Percentiles rank a stretch among this genome's conserved stretches.
Evolutionary conservation across 2,329 filamentous ascomycete species (phyloP).

Genomic region (Bipolaris victoriae): DNA sequence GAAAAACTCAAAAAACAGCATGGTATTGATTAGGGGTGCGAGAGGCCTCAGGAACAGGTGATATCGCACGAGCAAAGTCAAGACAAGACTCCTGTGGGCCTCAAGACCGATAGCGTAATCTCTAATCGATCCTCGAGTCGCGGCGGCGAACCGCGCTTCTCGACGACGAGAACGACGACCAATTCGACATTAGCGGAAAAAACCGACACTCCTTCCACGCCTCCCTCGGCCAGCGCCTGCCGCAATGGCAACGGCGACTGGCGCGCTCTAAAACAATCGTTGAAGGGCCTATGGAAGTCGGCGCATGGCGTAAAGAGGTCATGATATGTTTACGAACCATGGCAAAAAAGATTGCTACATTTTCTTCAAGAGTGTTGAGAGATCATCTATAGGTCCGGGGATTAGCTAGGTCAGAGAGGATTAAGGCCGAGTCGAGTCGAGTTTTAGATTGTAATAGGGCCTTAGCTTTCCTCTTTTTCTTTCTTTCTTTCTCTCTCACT

Average conservation of each 20-base stretch:
- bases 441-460: constrained; percentile 20
- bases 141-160: constrained; percentile 27
- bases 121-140: constrained; percentile 35
- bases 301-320: constrained; percentile 40
- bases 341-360: constrained; percentile 23
- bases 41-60: constrained; percentile 56
- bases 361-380: constrained; percentile 12
- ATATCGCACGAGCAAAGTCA: constrained; percentile 40
- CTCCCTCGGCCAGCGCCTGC: constrained; percentile 27
- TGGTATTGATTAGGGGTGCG: constrained; percentile 83
- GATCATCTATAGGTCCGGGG: too few species aligned
- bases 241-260: constrained; percentile 42
- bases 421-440: constrained; percentile 12
- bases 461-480: constrained; percentile 4
- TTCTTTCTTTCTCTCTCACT: too few species aligned
- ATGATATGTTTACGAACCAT: constrained; percentile 31
- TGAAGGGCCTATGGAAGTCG: constrained; percentile 43
- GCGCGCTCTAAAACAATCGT: constrained; percentile 39
- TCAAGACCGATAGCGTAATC: constrained; percentile 40
- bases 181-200: constrained; percentile 35
- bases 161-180: constrained; percentile 22
- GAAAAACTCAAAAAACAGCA: constrained; percentile 97
- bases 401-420: constrained; percentile 2
- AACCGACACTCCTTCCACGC: constrained; percentile 23
- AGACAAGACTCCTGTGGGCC: constrained; percentile 46